Evolutionary conservation across 805 yeast genomes (phyloP), one percentile per base, ranked within the genome.

Genomic region (Clavispora fructus): DNA sequence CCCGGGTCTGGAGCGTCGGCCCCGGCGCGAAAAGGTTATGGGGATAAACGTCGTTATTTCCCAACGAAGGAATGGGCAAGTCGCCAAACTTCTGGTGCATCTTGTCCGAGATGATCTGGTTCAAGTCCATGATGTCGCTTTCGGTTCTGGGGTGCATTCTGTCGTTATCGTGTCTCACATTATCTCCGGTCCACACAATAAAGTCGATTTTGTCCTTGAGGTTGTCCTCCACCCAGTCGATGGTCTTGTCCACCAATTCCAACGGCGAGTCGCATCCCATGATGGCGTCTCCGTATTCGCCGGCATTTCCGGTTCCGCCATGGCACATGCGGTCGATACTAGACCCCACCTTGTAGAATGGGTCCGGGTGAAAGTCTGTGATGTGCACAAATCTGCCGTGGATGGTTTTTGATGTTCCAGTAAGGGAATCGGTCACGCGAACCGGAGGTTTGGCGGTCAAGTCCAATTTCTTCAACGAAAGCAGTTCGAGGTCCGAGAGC

Each of bases 151-250:
- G 96, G 57, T 68, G 66, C 17, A 62, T 60, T 59, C 95, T 71
- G 64, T 87, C 96, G 56, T 83, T 85, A 62, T 87, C 95, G 62
- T 87, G 96, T 46, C 95, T 74, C 40, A 86, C 79, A 56, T 87
- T 88, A 64, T 88, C 96, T 29, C 96, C 96, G 0, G 96, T 87
- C 96, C 96, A 88, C 12, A 88, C 77, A 11, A 88, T 83, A 64
- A 88, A 88, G 62, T 88, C 96, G 41, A 88, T 82, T 53, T 87
- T 81, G 62, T 86, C 94, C 49, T 73, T 78, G 48, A 88, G 62
- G 49, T 87, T 81, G 11, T 71, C 69, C 17, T 72, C 63, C 2
- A 88, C 68, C 94, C 95, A 88, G 28, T 73, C 61, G 45, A 88
- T 64, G 0, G 95, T 87, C 14, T 72, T 72, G 9, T 80, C 69